phyloP scores from a whole-genome alignment of 2,329 filamentous ascomycete species.

The Pseudophaeomoniella oleicola region DNA sequence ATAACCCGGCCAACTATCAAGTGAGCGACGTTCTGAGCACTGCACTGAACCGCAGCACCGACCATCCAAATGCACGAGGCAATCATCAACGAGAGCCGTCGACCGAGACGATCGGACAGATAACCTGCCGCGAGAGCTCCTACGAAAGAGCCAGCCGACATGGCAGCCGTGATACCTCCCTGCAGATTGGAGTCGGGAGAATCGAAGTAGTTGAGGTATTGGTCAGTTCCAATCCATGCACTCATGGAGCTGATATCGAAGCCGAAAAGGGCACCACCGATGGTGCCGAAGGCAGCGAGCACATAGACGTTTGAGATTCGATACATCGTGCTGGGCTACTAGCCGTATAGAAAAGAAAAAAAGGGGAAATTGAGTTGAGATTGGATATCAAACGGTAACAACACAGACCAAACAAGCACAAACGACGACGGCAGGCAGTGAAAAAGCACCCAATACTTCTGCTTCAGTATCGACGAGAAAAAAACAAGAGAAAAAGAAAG shows the following conservation, averaged over 20 bases:
- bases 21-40: slow-evolving; percentile 17
- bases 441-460: too few relatives aligned
- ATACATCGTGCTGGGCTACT: slow-evolving; percentile 2
- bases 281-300: slow-evolving; percentile 40
- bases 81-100: slow-evolving; percentile 16
- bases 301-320: slow-evolving; percentile 8
- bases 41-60: slow-evolving; percentile 18
- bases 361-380: too few relatives aligned
- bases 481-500: too few relatives aligned
- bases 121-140: slow-evolving; percentile 34
- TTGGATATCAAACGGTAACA: too few relatives aligned
- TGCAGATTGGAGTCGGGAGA: slow-evolving; percentile 23
- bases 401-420: too few relatives aligned
- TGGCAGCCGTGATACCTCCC: slow-evolving; percentile 47
- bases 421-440: too few relatives aligned
- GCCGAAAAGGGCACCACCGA: slow-evolving; percentile 40
- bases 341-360: too few relatives aligned
- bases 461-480: too few relatives aligned
- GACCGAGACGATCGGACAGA: slow-evolving; percentile 20
- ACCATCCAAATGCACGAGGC: slow-evolving; percentile 19
- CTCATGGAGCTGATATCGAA: slow-evolving; percentile 38
- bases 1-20: slow-evolving; percentile 36
- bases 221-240: slow-evolving; percentile 31
- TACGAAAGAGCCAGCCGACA: slow-evolving; percentile 56
- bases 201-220: slow-evolving; percentile 41